phyloP scores from a whole-genome alignment of 1,284 basidiomycete species.

The Schizopora paradoxa region DNA sequence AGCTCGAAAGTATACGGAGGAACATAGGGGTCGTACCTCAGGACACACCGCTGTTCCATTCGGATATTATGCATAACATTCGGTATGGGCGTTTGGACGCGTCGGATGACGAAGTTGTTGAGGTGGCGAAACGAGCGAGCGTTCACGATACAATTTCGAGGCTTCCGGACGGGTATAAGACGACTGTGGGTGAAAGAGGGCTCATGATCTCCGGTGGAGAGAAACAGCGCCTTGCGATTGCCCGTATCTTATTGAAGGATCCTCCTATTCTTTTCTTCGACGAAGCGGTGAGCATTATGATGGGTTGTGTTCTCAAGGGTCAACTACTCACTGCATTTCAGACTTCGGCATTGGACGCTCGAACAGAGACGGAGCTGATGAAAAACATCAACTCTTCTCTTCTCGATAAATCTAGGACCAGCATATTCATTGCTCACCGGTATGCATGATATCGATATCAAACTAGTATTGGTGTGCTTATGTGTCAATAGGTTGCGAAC shows the following conservation, averaged over 20 bases:
- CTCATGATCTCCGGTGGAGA: conserved; percentile 98
- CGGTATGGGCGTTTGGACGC: conserved; percentile 90
- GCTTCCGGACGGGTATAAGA: conserved; percentile 83
- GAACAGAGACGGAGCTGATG: conserved; percentile 95
- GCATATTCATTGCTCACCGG: conserved; percentile 91
- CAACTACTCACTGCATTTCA: conserved; percentile 26
- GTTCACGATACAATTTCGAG: conserved; percentile 78
- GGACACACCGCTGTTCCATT: conserved; percentile 96
- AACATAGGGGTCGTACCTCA: conserved; percentile 94
- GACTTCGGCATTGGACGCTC: conserved; percentile 93
- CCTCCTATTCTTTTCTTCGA: conserved; percentile 96
- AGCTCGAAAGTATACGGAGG: conserved; percentile 68
- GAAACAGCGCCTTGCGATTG: conserved; percentile 94
- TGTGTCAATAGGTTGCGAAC: conserved; percentile 81
- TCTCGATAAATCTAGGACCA: conserved; percentile 75
- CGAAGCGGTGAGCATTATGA: conserved; percentile 68
- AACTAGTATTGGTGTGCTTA: not conserved
- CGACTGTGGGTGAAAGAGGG: conserved; percentile 93
- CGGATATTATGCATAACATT: conserved; percentile 92
- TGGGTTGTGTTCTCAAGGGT: conserved; percentile 3
- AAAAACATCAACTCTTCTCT: conserved; percentile 84
- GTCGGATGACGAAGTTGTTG: conserved; percentile 82
- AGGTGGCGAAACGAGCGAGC: conserved; percentile 81
- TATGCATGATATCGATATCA: conserved; percentile 15
- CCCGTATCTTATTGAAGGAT: conserved; percentile 88